These are phyloP conservation scores for Aspergillus uvarum DNA, from an alignment of 2,329 filamentous ascomycete species.

Conservation along the genomic window DNA sequence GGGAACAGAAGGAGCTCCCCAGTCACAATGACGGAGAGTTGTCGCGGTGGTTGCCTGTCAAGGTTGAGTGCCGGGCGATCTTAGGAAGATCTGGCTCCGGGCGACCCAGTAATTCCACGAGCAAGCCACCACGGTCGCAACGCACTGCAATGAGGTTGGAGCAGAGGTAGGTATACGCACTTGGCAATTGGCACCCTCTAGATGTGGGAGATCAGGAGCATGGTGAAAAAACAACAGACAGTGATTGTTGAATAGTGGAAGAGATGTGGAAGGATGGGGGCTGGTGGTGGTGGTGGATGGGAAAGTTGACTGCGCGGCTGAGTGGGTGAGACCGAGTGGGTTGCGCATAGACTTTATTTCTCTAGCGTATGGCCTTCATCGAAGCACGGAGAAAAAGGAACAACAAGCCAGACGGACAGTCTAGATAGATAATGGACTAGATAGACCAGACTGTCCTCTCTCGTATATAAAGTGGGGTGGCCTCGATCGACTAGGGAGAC, in stretches of 20 bases:
- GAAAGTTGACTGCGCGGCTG: constrained; percentile 5
- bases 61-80: constrained; percentile 24
- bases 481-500: neutral
- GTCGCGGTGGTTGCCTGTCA: constrained; percentile 22
- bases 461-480: constrained; percentile 2
- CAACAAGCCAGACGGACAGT: neutral
- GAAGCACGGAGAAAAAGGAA: neutral
- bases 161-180: neutral
- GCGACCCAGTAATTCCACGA: constrained; percentile 29
- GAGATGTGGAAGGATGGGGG: neutral
- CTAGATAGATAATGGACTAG: neutral
- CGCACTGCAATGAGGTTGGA: neutral
- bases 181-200: constrained; percentile 8
- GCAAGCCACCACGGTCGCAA: constrained; percentile 9
- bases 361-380: neutral
- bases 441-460: neutral
- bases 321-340: neutral
- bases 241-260: neutral
- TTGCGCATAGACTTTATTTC: neutral
- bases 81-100: constrained; percentile 27
- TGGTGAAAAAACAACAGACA: neutral
- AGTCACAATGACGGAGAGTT: constrained; percentile 13
- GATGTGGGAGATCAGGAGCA: neutral
- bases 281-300: neutral
- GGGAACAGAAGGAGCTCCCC: constrained; percentile 8